Base-by-base conservation (phyloP, 768 basidiomycete species). In the Leucocoprinus leucothites region DNA sequence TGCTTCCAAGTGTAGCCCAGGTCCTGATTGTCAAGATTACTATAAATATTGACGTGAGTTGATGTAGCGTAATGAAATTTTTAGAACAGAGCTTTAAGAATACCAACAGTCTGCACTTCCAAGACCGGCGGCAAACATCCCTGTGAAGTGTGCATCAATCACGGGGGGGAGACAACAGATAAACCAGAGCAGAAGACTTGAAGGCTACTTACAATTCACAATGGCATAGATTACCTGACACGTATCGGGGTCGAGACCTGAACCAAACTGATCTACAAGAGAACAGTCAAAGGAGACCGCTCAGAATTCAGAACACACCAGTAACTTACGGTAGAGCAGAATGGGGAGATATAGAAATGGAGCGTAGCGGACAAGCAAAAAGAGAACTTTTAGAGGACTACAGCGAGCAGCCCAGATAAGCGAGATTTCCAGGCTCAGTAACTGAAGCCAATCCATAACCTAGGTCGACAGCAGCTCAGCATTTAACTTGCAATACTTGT, bases 331-430 rank as follows among this genome's bases (percentile, higher is more conserved):
- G 35, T 47, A 28, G 19, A 62, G 18, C 13, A 55, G 40, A 1
- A 63, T 4, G n/a, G 45, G 18, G 22, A 56, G 48, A 44, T 68
- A 65, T 18, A 68, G 24, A 36, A 65, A 64, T 1, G 62, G 60
- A 7, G 58, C 49, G 40, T 70, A 70, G 24, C 65, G 64, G 49
- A 63, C 57, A 22, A 62, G 55, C 38, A 69, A 52, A 48, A 62
- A 70, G 18, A 69, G 53, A 43, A 53, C 48, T 42, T 67, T 68
- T 13, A 64, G 56, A 1, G 59, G 19, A 36, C 58, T 51, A 59
- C 63, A 68, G 36, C 45, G 52, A 1, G 60, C 48, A n/a, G 45
- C 51, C 67, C 68, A 69, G 18, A 68, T 57, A 25, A 57, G 51
- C 19, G 52, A 48, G 25, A 62, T 50, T 48, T 67, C 66, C 8